Conservation (phyloP, 345 rosid species). For the Viola odorata region DNA sequence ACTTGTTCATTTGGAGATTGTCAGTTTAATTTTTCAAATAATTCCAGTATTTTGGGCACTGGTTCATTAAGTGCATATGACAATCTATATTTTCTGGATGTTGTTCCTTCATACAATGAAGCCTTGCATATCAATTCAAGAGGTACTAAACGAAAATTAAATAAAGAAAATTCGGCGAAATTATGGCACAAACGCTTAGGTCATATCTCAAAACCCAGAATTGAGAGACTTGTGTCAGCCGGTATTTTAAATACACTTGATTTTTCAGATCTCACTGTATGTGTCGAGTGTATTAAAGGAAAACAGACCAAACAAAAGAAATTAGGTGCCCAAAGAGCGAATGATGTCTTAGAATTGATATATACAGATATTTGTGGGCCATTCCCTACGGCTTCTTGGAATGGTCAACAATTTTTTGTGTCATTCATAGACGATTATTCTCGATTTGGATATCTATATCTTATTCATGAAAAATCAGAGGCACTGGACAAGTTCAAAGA, state of each 20-base stretch:
- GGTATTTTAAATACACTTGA: neutral
- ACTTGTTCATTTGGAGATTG: neutral
- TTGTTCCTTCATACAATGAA: neutral
- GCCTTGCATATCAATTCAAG: neutral
- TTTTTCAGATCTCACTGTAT: neutral
- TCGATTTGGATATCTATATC: neutral
- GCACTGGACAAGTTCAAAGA: neutral
- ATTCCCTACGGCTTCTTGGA: too few relatives aligned
- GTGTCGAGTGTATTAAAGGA: neutral
- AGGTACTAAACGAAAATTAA: neutral
- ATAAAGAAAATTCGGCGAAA: neutral
- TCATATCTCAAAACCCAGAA: neutral
- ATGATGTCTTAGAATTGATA: neutral
- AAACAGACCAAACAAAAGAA: conserved; percentile 2
- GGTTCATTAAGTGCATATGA: neutral
- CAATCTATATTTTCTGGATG: neutral
- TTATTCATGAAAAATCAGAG: neutral
- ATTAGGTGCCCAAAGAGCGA: neutral
- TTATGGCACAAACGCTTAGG: neutral
- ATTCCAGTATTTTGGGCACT: neutral
- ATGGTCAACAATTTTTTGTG: too few relatives aligned
- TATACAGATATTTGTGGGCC: neutral
- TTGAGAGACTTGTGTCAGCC: neutral
- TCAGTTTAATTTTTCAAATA: neutral
- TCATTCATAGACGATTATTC: neutral